Conservation (phyloP, 1,284 basidiomycete genomes). For the Cutaneotrichosporon sp. region DNA sequence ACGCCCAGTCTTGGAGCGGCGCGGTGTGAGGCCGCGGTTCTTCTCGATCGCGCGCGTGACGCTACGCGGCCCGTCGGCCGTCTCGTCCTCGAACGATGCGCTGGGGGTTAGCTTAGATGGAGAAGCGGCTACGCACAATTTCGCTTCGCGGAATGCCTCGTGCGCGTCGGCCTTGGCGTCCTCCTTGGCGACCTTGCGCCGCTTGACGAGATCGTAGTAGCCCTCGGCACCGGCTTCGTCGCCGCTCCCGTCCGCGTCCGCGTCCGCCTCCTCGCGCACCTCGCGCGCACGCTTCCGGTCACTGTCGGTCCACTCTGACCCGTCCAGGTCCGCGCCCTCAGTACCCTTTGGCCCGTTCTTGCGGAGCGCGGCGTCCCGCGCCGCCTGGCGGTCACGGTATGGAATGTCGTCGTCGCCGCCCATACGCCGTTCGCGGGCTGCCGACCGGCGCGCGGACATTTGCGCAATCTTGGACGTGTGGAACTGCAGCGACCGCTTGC, state of each 20-base stretch:
- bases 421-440: conserved; percentile 55
- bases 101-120: conserved; percentile 41
- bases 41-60: conserved; percentile 83
- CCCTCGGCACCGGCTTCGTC: conserved; percentile 56
- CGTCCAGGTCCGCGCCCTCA: conserved; percentile 46
- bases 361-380: conserved; percentile 50
- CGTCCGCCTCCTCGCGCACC: conserved; percentile 48
- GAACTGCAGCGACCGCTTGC: conserved; percentile 77
- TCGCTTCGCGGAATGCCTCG: conserved; percentile 60
- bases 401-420: conserved; percentile 70
- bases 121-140: conserved; percentile 54
- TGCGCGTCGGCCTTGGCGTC: conserved; percentile 73
- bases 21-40: conserved; percentile 88
- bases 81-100: conserved; percentile 53
- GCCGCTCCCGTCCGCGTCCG: conserved; percentile 11
- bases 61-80: conserved; percentile 61
- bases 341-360: conserved; percentile 43
- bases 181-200: conserved; percentile 64
- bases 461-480: conserved; percentile 84
- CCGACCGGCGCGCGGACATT: conserved; percentile 64
- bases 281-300: conserved; percentile 51
- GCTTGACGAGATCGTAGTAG: conserved; percentile 84
- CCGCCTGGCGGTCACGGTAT: conserved; percentile 48
- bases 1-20: conserved; percentile 72
- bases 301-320: conserved; percentile 50